phyloP scores from a whole-genome alignment of 2,329 filamentous ascomycete species.

The Colletotrichum noveboracense region DNA sequence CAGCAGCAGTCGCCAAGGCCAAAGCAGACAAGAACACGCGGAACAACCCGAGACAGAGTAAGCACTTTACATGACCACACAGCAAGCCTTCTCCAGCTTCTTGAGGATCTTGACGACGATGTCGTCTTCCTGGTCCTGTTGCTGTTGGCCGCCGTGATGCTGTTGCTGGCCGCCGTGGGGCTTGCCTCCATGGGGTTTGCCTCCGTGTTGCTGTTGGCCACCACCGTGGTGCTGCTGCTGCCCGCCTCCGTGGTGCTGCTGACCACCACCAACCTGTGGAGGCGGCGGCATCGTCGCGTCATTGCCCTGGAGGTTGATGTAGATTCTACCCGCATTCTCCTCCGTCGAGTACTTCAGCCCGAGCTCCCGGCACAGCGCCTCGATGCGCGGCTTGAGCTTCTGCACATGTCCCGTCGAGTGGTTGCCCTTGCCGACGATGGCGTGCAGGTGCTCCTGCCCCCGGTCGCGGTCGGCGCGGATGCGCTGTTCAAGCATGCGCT shows the following conservation, averaged over 20 bases:
- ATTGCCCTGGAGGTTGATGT: conserved; percentile 82
- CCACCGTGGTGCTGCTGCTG: conserved; percentile 49
- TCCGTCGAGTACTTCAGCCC: conserved; percentile 86
- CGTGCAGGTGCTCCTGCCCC: conserved; percentile 84
- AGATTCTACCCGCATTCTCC: conserved; percentile 88
- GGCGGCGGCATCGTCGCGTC: conserved; percentile 53
- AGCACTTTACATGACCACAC: conserved; percentile 71
- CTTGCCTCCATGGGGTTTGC: conserved; percentile 41
- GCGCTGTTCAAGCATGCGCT: conserved; percentile 85
- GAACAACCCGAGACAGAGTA: background rate
- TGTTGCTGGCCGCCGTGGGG: conserved; percentile 38
- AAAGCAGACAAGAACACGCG: background rate
- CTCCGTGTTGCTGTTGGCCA: conserved; percentile 41
- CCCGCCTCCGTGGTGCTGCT: conserved; percentile 46
- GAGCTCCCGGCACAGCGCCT: conserved; percentile 82
- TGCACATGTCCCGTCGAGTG: conserved; percentile 83
- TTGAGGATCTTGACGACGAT: conserved; percentile 66
- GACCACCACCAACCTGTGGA: conserved; percentile 44
- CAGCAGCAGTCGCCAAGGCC: background rate
- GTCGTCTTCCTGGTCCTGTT: conserved; percentile 62
- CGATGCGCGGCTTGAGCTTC: conserved; percentile 95
- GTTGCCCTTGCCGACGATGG: conserved; percentile 95
- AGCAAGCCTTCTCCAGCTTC: conserved; percentile 73
- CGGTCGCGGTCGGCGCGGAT: conserved; percentile 78
- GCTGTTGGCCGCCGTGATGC: conserved; percentile 43